These are phyloP conservation scores for Lepraria neglecta DNA, from an alignment of 495 filamentous ascomycete species.

Conservation along the genomic window DNA sequence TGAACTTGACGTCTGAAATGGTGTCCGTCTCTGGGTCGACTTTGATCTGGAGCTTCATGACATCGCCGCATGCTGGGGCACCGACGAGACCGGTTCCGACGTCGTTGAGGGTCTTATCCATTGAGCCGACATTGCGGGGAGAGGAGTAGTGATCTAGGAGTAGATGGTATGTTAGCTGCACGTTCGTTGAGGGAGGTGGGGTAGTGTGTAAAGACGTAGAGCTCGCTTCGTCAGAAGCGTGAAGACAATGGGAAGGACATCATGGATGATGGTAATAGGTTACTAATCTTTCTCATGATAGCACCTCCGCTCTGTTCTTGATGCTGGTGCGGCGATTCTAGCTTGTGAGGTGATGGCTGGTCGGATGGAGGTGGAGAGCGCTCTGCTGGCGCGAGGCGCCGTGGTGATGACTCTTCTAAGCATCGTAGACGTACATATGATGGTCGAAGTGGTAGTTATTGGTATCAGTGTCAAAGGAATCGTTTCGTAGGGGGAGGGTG, in stretches of 20 bases:
- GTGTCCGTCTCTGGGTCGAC: conserved; percentile 84
- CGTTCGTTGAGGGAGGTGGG: conserved; percentile 33
- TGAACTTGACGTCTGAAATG: conserved; percentile 93
- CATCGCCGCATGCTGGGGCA: conserved; percentile 88
- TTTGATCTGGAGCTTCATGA: conserved; percentile 98
- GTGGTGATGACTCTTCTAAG: conserved; percentile 47
- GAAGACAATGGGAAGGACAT: conserved; percentile 23
- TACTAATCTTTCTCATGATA: conserved; percentile 62
- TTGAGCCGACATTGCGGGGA: conserved; percentile 89
- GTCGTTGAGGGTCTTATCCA: conserved; percentile 75
- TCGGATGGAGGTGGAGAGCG: conserved; percentile 40
- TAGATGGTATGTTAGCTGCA: conserved; percentile 36
- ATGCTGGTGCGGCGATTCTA: conserved; percentile 31
- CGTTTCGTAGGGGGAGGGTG: not conserved
- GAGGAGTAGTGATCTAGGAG: conserved; percentile 90
- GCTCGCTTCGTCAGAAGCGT: conserved; percentile 17
- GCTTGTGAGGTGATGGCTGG: conserved; percentile 40
- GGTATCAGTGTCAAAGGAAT: not conserved
- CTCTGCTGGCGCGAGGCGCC: conserved; percentile 44
- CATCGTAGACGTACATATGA: conserved; percentile 34
- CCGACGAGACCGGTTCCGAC: conserved; percentile 98
- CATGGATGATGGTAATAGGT: not conserved
- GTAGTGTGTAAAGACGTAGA: conserved; percentile 15
- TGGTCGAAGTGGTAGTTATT: not conserved
- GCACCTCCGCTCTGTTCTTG: conserved; percentile 38